phyloP scores from a whole-genome alignment of 176 grass and related monocot species.

The Stipa capillata region DNA sequence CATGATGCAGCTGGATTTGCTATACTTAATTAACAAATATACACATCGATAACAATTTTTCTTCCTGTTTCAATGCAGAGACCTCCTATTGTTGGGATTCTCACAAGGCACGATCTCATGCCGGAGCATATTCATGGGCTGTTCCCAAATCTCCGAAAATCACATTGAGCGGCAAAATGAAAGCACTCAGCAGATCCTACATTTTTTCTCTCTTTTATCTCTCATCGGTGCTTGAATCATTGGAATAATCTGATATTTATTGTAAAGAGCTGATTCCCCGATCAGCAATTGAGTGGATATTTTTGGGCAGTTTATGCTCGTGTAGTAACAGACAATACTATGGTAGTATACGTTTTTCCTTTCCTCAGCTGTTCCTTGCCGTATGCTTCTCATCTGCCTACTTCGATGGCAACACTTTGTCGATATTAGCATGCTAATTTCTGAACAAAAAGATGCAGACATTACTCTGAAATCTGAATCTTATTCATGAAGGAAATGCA shows the following conservation, averaged over 20 bases:
- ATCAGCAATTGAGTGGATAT: not conserved
- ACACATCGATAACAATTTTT: not conserved
- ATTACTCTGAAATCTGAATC: not conserved
- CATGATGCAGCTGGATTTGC: not conserved
- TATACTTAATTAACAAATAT: not conserved
- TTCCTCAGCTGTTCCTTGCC: not conserved
- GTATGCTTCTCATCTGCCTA: not conserved
- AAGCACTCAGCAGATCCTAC: not conserved
- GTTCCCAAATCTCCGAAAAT: constrained; percentile 66
- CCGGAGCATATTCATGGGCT: constrained; percentile 77
- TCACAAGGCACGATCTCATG: constrained; percentile 93
- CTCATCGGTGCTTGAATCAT: not conserved
- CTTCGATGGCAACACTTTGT: not conserved
- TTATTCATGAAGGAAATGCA: not conserved
- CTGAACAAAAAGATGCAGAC: not conserved
- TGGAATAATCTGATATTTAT: not conserved
- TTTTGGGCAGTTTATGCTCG: not conserved
- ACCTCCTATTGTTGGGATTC: constrained; percentile 82
- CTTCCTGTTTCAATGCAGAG: constrained; percentile 52
- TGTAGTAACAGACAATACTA: not conserved
- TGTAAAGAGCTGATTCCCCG: not conserved
- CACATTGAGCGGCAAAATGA: not conserved
- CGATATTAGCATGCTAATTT: not conserved
- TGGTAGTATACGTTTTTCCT: not conserved
- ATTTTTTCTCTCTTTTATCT: not conserved